phyloP scores from a whole-genome alignment of 495 filamentous ascomycete species.

The Cercophora sp. region DNA sequence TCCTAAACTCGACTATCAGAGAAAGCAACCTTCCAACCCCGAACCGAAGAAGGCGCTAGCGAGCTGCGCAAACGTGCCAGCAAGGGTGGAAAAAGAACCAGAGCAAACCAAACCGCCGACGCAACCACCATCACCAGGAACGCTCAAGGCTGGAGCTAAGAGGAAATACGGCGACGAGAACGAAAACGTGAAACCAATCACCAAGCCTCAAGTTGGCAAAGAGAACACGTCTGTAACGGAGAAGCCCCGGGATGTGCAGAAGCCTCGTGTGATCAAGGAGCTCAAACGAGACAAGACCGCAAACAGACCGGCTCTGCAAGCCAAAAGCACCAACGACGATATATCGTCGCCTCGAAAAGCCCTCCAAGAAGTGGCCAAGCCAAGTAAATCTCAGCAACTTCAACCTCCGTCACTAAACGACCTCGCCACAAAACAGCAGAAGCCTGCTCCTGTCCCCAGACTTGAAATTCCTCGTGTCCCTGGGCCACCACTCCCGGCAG shows the following conservation, averaged over 20 bases:
- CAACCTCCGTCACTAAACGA: slow-evolving; percentile 5
- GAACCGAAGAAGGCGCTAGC: slow-evolving; percentile 16
- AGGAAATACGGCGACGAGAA: slow-evolving; percentile 35
- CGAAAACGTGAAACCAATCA: slow-evolving; percentile 8
- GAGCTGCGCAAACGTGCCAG: not conserved
- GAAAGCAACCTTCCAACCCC: slow-evolving; percentile 15
- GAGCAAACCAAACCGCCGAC: not conserved
- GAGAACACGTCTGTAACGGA: slow-evolving; percentile 18
- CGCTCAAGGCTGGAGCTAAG: slow-evolving; percentile 27
- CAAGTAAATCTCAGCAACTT: not conserved
- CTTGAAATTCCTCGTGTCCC: slow-evolving; percentile 25
- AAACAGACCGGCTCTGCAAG: slow-evolving; percentile 36
- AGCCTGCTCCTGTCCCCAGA: slow-evolving; percentile 7
- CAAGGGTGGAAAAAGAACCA: slow-evolving; percentile 12
- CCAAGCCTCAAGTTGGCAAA: slow-evolving; percentile 25
- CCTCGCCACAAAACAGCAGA: slow-evolving; percentile 7
- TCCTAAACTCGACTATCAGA: slow-evolving; percentile 18
- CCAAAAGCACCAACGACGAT: slow-evolving; percentile 46
- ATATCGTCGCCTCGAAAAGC: slow-evolving; percentile 39
- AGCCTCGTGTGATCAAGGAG: slow-evolving; percentile 28
- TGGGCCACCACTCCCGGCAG: slow-evolving; percentile 11
- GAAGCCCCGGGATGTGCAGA: not conserved
- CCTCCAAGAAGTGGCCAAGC: slow-evolving; percentile 11
- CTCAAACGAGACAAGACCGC: slow-evolving; percentile 26
- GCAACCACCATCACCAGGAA: not conserved